Base-by-base conservation (phyloP, 2,329 filamentous ascomycete species). In the Fusarium nygamai region DNA sequence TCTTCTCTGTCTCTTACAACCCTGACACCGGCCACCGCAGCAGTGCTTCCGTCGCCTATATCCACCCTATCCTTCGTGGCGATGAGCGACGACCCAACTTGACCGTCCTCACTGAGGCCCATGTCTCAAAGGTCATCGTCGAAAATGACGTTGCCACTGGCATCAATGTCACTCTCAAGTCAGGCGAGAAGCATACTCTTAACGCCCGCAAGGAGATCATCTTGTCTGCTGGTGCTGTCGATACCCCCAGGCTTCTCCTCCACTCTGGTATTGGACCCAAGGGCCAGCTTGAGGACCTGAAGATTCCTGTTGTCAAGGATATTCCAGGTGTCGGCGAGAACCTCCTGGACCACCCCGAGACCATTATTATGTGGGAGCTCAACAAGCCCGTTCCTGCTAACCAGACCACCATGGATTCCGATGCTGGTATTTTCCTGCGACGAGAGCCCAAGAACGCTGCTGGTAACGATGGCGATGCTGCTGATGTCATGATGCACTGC, bases 401-500 rank as follows among this genome's bases (percentile, higher is more conserved):
- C 84, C 92, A 95, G 86, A 96, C 94, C 57, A 96, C 93, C 80
- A 96, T 96, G 93, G 93, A 96, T 85, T 97, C 92, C 31, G 95
- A 98, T 80, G 94, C 94, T 7, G 94, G 93, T 73, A 93, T 96
- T 80, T 97, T 97, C 88, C 87, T 97, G 65, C 93, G 94, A 71
- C 93, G 94, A 68, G 91, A 97, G 83, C 81, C 87, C 20, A 86
- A 90, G 77, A 91, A 95, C 79, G 93, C 94, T 6, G 82, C 84
- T 12, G 87, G 87, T 72, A 88, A 86, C 73, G 94, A 97, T 77
- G 92, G 92, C 60, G 89, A 93, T 71, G 92, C 93, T 63, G 93
- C 93, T 73, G 95, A 98, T 80, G 85, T 97, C 79, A 97, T 97
- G 95, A 96, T 96, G 93, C 94, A 97, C 86, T 97, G 94, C 89